Conservation (phyloP, 2,329 filamentous ascomycete genomes). For the Ceratocystis albifundus region DNA sequence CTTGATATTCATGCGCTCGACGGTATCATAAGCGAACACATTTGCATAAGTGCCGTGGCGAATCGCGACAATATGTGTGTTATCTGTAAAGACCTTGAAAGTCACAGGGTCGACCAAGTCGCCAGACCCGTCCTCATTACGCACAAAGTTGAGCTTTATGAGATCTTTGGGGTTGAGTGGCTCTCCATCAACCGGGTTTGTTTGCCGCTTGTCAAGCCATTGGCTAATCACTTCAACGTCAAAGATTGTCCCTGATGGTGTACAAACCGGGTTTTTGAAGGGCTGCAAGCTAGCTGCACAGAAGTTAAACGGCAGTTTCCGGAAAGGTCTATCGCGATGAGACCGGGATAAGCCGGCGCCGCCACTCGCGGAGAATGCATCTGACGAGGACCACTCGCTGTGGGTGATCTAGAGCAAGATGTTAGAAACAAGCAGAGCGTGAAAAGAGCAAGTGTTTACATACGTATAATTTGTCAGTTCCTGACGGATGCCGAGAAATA, state of each 20-base stretch:
- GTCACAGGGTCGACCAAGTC: slow-evolving; percentile 86
- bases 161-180: slow-evolving; percentile 70
- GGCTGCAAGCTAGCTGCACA: slow-evolving; percentile 93
- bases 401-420: slow-evolving; percentile 59
- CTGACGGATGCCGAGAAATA: slow-evolving; percentile 23
- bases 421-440: background rate
- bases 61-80: slow-evolving; percentile 90
- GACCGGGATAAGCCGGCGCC: slow-evolving; percentile 54
- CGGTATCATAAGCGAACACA: slow-evolving; percentile 91
- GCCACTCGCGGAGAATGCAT: slow-evolving; percentile 73
- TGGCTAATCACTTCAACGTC: slow-evolving; percentile 88
- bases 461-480: slow-evolving; percentile 39
- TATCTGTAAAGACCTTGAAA: slow-evolving; percentile 95
- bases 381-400: slow-evolving; percentile 89
- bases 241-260: slow-evolving; percentile 74
- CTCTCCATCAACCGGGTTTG: slow-evolving; percentile 77
- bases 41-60: slow-evolving; percentile 73
- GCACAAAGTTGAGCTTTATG: slow-evolving; percentile 81
- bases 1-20: slow-evolving; percentile 92
- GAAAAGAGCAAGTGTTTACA: slow-evolving; percentile 17
- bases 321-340: slow-evolving; percentile 53
- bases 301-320: slow-evolving; percentile 91
- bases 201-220: slow-evolving; percentile 88
- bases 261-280: slow-evolving; percentile 91
- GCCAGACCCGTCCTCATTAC: slow-evolving; percentile 57